phyloP scores from a whole-genome alignment of 2,329 filamentous ascomycete species.

The Coniella vitis region DNA sequence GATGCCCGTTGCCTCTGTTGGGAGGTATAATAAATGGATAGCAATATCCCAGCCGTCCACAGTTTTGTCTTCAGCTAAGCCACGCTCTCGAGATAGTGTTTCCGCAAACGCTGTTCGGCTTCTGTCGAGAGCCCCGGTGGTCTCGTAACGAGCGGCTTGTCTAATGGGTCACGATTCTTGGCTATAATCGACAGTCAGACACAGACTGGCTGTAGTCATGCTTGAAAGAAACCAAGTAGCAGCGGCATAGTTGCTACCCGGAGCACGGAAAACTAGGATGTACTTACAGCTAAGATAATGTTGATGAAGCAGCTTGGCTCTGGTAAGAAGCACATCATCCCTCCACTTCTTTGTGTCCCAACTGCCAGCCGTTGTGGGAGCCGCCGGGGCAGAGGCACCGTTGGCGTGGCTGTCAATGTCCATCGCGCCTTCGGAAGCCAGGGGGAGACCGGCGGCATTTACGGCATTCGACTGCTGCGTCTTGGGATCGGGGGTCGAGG shows the following conservation, averaged over 20 bases:
- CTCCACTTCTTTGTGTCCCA: constrained; percentile 31
- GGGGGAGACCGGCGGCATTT: neutral
- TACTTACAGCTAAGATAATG: constrained; percentile 40
- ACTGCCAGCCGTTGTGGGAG: constrained; percentile 19
- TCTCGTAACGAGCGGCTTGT: constrained; percentile 21
- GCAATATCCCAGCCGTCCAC: neutral
- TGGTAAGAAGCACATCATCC: constrained; percentile 36
- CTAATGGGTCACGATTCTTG: constrained; percentile 42
- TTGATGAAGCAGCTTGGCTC: constrained; percentile 34
- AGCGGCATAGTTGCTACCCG: neutral
- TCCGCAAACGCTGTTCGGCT: constrained; percentile 33
- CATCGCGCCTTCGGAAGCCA: constrained; percentile 10
- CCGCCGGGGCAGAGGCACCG: constrained; percentile 5
- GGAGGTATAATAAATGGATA: too few relatives aligned
- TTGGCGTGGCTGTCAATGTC: neutral
- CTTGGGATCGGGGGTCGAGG: constrained; percentile 13
- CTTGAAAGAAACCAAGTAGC: neutral
- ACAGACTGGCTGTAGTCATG: too few relatives aligned
- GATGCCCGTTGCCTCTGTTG: too few relatives aligned
- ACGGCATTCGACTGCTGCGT: constrained; percentile 5
- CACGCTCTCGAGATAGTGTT: neutral
- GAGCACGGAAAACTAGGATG: too few relatives aligned
- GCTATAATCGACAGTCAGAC: too few relatives aligned
- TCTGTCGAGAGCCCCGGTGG: constrained; percentile 34
- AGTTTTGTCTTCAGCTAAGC: neutral